Evolutionary conservation across 306 rosid genomes (phyloP), one percentile per base, ranked within the genome.

Genomic region (Crotalaria pallida): DNA sequence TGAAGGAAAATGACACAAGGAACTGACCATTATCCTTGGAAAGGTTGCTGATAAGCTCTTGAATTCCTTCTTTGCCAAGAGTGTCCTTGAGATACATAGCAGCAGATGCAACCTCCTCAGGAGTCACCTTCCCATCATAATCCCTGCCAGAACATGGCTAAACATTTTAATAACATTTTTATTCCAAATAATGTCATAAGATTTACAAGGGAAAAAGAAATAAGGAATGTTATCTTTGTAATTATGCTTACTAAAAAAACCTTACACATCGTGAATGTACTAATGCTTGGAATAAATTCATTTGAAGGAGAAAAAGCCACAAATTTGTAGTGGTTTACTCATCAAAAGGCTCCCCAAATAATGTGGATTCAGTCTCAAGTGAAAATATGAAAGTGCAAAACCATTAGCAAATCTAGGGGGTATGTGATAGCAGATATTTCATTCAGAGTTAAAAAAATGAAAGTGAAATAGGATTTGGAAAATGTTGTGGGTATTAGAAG

Each of bases 71-170:
- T 69, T 91, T 88, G 63, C 88, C 88, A 49, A 91, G 69, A 3
- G 92, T 88, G 69, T 91, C 89, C 83, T 91, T 86, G 72, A 91
- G 69, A 83, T 91, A 91, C 51, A 74, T 85, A 13, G 96, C 89
- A 51, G 97, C 96, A 51, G 87, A 79, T 12, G 84, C 89, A 68
- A 91, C 97, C 84, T 91, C 97, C 82, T 88, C 96, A 8, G 96
- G 89, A 61, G 92, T 81, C 43, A 91, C 97, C 82, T 91, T 91
- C 47, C 96, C 97, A 67, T 88, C 97, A 72, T 80, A 83, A 88
- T 91, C 96, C 80, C 96, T 91, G 86, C 84, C 47, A 52, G 26
- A 74, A 65, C 47, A 84, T 47, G 58, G 18, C 19, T 19, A 43
- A 60, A 44, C 72, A 67, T 59, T 58, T 72, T 1, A 48, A 34